These are phyloP conservation scores for Penicillium sp. DNA, from an alignment of 2,329 filamentous ascomycete species.

Conservation along the genomic window DNA sequence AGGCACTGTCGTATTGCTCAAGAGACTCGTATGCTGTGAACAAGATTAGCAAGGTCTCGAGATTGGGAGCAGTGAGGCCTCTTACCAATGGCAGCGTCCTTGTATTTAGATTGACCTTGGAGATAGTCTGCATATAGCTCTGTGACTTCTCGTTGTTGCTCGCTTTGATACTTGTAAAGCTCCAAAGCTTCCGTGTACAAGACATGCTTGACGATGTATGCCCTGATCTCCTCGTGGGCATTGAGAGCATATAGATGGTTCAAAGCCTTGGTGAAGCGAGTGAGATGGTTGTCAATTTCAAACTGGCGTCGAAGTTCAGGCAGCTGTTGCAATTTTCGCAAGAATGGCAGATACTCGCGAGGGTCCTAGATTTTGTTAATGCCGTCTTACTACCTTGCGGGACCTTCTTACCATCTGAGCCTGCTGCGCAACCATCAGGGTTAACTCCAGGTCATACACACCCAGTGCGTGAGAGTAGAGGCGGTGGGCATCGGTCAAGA, in stretches of 20 bases:
- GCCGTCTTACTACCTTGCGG: neutral
- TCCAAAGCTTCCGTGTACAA: slow-evolving; percentile 77
- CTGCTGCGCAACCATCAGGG: slow-evolving; percentile 88
- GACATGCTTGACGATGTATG: slow-evolving; percentile 75
- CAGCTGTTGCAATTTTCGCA: slow-evolving; percentile 80
- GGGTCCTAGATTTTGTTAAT: slow-evolving; percentile 63
- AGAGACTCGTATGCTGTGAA: slow-evolving; percentile 77
- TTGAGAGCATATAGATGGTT: slow-evolving; percentile 71
- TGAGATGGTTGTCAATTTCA: slow-evolving; percentile 85
- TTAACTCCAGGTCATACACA: slow-evolving; percentile 86
- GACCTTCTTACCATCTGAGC: slow-evolving; percentile 68
- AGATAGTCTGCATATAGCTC: slow-evolving; percentile 78
- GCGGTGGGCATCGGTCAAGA: slow-evolving; percentile 88
- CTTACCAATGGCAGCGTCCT: slow-evolving; percentile 74
- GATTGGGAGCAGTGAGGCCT: neutral
- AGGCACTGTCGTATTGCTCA: slow-evolving; percentile 70
- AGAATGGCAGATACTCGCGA: slow-evolving; percentile 90
- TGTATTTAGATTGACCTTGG: slow-evolving; percentile 71
- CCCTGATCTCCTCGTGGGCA: slow-evolving; percentile 73
- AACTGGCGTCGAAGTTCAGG: slow-evolving; percentile 71
- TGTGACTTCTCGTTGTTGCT: slow-evolving; percentile 68
- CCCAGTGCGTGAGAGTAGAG: slow-evolving; percentile 89
- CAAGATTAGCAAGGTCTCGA: slow-evolving; percentile 5
- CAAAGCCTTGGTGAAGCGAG: slow-evolving; percentile 74
- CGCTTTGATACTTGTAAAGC: slow-evolving; percentile 78